Evolutionary conservation across 345 rosid genomes (phyloP).

Genomic region (Moringa oleifera): DNA sequence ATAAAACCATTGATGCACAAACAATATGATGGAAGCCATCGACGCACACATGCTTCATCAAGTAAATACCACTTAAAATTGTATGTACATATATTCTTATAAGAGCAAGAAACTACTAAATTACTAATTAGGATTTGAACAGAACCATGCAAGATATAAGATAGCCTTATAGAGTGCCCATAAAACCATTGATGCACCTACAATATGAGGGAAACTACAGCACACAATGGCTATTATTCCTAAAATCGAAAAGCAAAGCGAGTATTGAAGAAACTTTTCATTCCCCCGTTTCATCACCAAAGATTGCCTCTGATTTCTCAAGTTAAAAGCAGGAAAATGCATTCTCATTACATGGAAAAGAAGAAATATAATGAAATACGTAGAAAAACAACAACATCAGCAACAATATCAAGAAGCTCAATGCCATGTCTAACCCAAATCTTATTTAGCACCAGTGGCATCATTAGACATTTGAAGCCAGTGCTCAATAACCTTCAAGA

Average conservation of each 20-base stretch:
- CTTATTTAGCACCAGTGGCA: no score
- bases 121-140: not conserved
- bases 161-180: not conserved
- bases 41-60: not conserved
- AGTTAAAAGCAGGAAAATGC: not conserved
- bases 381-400: no score
- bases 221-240: not conserved
- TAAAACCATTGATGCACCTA: not conserved
- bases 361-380: no score
- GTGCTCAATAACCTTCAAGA: no score
- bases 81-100: no score
- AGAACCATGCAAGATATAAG: not conserved
- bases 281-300: no score
- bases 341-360: not conserved
- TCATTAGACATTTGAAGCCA: no score
- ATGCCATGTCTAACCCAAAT: no score
- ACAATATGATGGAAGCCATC: not conserved
- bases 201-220: not conserved
- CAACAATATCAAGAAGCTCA: no score
- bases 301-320: not conserved
- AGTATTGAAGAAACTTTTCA: not conserved
- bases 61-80: no score
- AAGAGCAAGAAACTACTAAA: not conserved
- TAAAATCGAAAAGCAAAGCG: no score
- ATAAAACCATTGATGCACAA: not conserved